phyloP scores from a whole-genome alignment of 352 stramenopile genomes.

The Phytopythium kandeliae region DNA sequence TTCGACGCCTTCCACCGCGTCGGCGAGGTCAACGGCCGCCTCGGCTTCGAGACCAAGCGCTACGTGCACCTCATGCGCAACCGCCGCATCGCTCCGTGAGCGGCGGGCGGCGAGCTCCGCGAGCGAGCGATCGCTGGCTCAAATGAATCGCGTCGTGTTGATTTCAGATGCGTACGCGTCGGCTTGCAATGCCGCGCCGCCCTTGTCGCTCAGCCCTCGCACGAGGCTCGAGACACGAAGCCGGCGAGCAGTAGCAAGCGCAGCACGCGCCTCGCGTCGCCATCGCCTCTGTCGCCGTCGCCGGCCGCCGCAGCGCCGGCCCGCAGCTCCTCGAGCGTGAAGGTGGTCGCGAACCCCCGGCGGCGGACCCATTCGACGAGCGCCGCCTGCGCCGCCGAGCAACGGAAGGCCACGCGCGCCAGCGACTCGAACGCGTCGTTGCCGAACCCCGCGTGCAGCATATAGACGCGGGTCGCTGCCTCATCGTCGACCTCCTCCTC shows the following conservation, averaged over 20 bases:
- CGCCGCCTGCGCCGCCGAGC: constrained; percentile 29
- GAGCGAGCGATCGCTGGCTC: constrained; percentile 3
- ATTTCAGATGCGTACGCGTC: too few species aligned
- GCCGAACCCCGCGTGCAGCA: constrained; percentile 28
- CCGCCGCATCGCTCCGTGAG: constrained; percentile 9
- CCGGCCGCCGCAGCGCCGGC: neutral
- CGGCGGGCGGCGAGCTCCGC: too few species aligned
- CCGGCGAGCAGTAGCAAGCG: constrained; percentile 46
- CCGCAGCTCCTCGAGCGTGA: constrained; percentile 21
- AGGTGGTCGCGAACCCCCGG: constrained; percentile 18
- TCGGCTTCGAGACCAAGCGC: constrained; percentile 44
- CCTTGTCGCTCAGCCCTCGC: neutral
- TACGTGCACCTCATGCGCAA: constrained; percentile 59
- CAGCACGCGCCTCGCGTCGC: constrained; percentile 32
- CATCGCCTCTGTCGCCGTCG: constrained; percentile 9
- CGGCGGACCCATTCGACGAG: constrained; percentile 55
- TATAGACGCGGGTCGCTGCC: too few species aligned
- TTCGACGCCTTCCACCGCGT: constrained; percentile 52
- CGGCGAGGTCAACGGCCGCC: constrained; percentile 18
- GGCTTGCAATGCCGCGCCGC: too few species aligned
- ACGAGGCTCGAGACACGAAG: neutral
- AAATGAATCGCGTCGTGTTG: too few species aligned
- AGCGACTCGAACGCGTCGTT: constrained; percentile 19
- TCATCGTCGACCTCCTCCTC: too few species aligned
- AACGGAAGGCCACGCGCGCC: constrained; percentile 47